Evolutionary conservation across 768 basidiomycete species (phyloP), one percentile per base, ranked within the genome.

Genomic region (Fomitopsis serialis): DNA sequence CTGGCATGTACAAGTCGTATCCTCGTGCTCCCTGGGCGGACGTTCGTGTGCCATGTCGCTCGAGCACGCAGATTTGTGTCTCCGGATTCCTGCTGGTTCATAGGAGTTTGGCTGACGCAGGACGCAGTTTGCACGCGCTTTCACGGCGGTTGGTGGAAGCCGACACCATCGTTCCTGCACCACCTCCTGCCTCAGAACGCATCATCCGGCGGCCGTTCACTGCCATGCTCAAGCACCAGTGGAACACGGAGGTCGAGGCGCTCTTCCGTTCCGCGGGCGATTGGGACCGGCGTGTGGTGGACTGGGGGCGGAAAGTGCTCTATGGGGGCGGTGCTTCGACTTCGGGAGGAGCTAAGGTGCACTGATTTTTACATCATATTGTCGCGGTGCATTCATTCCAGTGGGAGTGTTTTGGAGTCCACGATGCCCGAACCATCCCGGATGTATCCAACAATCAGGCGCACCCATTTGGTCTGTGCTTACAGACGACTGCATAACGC

Each of bases 171-270:
- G 57, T 62, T 7, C 46, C 55, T 15, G 61, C 61, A 29, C 61
- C 62, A 4, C 45, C 54, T 9, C 54, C 61, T 27, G 67, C 66
- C 1, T 53, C 59, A 3, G 53, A 52, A 19, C 63, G 66, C 27
- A 70, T 63, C 32, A 52, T 51, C 36, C 62, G 62, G 44, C 61
- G 57, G 24, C 66, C 66, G 1, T 63, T 64, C 40, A 34, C 49
- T 11, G 22, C 59, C 10, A 45, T 60, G 45, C 34, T 68, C 29
- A 66, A 66, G 55, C 53, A 53, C 22, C 55, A 56, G 23, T 68
- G 67, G 67, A 68, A 68, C 52, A 48, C 53, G 8, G 63, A 67
- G 48, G 52, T 68, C 11, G 67, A 63, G 47, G 54, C 56, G 1
- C 22, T 66, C 0, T 65, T 67, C 50, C 56, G 58, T 1, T 25